A percentile compares a stretch with the other conserved stretches of the same genome.
Conservation (phyloP, 176 grass and related monocot species). For the Oryza longistaminata region DNA sequence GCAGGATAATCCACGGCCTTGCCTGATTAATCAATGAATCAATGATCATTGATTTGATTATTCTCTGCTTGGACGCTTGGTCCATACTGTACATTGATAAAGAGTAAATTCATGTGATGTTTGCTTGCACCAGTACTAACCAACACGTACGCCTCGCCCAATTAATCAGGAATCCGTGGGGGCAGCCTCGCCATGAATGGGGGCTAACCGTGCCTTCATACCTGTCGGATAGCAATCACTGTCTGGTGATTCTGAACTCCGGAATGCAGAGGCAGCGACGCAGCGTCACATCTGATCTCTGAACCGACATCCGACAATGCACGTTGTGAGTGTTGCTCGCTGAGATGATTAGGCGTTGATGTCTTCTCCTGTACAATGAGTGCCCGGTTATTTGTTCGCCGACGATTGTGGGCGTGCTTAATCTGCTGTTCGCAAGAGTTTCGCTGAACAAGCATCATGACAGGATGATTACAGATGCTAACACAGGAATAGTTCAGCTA, state of each 20-base stretch:
- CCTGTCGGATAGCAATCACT: slow-evolving; percentile 28
- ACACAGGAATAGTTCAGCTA: neutral
- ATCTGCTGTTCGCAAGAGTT: neutral
- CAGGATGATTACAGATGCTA: neutral
- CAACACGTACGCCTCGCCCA: neutral
- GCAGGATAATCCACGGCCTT: neutral
- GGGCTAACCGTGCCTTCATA: neutral
- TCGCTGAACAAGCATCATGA: neutral
- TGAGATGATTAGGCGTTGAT: too few species aligned
- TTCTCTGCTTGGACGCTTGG: neutral
- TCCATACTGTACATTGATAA: neutral
- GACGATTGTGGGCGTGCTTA: neutral
- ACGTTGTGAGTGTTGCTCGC: slow-evolving; percentile 1
- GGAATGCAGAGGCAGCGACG: neutral
- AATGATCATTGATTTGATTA: neutral
- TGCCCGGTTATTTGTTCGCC: neutral
- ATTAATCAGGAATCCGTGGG: too few species aligned
- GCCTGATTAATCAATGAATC: neutral
- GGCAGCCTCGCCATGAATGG: neutral
- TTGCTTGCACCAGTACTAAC: neutral
- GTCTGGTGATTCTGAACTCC: neutral
- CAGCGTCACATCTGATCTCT: neutral
- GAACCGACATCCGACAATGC: slow-evolving; percentile 38
- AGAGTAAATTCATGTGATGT: neutral
- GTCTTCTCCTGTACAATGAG: neutral